Base-by-base conservation (phyloP, 2,329 filamentous ascomycete genomes). In the Davidsoniella eucalypti region DNA sequence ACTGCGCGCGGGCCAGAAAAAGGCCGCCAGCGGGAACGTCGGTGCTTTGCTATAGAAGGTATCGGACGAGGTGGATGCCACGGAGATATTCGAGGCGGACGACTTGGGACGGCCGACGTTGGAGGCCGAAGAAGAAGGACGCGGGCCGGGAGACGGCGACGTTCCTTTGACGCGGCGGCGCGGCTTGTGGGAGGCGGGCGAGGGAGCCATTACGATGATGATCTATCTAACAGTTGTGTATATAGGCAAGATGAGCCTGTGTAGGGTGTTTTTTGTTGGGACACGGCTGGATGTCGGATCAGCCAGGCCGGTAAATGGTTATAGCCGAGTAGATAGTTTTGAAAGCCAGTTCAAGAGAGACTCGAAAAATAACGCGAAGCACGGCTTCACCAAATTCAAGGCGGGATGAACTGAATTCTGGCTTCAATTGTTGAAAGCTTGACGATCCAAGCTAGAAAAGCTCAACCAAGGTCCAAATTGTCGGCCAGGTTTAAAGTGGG, bases 1-100 rank as follows among this genome's bases (percentile, higher is more conserved):
- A 33, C 26, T 33, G 55, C 88, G 82, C 18, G 87, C 84, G 47
- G 88, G 87, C 86, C 90, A 94, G 47, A 98, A 75, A 61, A 98
- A 90, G n/a, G 88, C 82, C 1, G 87, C 87, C 18, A 98, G 74
- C 39, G 92, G 90, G 61, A 95, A 96, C 3, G 85, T 78, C 29
- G 90, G 90, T 40, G 69, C 65, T 46, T 72, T 69, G 47, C 73
- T 64, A 50, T 74, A 64, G 47, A 67, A 61, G 39, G 48, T 40
- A 23, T 51, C 54, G 55, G 47, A 49, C 14, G 52, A 43, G 33
- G 42, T 33, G 43, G 26, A 21, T 25, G 46, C 17, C 7, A 26
- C 18, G 33, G 46, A 45, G 4, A 44, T 25, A 12, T 41, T 45
- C 18, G 45, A 39, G 21, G 45, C 21, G 16, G 47, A 29, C 5